Evolutionary conservation across 139 green algal genomes (phyloP), one percentile per base, ranked within the genome.

Genomic region (Chlamydomonas incerta): DNA sequence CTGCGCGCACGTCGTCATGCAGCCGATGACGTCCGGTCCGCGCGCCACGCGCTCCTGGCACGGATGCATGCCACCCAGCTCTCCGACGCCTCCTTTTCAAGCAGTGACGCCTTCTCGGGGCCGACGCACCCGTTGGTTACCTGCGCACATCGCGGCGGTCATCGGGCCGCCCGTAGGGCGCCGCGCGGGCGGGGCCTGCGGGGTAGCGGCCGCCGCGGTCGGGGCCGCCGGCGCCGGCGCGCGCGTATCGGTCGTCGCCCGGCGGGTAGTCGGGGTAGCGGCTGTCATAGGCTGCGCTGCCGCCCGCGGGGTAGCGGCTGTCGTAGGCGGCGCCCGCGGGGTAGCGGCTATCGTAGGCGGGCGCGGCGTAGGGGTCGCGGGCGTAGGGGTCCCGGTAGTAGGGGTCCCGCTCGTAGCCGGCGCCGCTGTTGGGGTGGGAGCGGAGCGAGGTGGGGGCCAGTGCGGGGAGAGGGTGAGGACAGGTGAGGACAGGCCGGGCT

Each of bases 381-480:
- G 80, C 80, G 29, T 86, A 86, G 28, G 80, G 67, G 80, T 86
- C 80, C 26, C 80, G 80, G 69, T 86, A 86, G 50, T 86, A 86
- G 10, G 80, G 80, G 57, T 86, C 80, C 0, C 80, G 80, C 80
- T 86, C 80, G 57, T 86, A 86, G 33, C 80, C 66, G 35, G 68
- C 31, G 23, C 75, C 60, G 37, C 37, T 11, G 60, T 24, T 24
- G 9, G 2, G 2, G 11, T 24, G 55, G 55, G 11, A 10, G 3
- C 18, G 13, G 55, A 24, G 55, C 13, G 18, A 24, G 2, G 50
- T 57, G 50, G 50, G 50, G 55, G 17, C 20, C 18, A 60, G 41
- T 5, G 6, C 6, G 8, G 41, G 41, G 13, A 70, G 57, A 10
- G 55, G 55, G 55, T 63, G 55, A 4, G 55, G 6, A 6, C 20